These are phyloP conservation scores for Millerago galiae DNA, from an alignment of 805 yeast genomes.

Conservation along the genomic window DNA sequence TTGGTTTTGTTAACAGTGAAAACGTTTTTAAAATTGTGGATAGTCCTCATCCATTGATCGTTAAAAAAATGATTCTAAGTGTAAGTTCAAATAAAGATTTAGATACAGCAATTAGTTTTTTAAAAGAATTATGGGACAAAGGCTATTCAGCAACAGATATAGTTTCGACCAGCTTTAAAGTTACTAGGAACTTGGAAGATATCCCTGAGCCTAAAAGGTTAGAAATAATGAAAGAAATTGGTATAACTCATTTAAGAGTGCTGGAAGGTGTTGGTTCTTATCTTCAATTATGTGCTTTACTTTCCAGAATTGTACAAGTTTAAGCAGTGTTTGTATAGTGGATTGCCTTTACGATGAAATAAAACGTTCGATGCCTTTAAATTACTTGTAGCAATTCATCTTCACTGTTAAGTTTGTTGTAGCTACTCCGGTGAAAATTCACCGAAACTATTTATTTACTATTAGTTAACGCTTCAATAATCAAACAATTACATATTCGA, in stretches of 20 bases:
- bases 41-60: slow-evolving; percentile 88
- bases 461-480: too few species aligned
- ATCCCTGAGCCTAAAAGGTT: slow-evolving; percentile 64
- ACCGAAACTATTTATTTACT: too few species aligned
- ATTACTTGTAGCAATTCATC: too few species aligned
- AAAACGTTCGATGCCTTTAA: too few species aligned
- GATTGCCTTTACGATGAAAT: too few species aligned
- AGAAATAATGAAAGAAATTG: slow-evolving; percentile 79
- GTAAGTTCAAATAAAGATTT: slow-evolving; percentile 39
- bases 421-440: too few species aligned
- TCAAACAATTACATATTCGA: too few species aligned
- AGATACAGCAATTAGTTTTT: slow-evolving; percentile 58
- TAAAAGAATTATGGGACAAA: slow-evolving; percentile 72
- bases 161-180: slow-evolving; percentile 84
- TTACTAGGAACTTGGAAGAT: slow-evolving; percentile 67
- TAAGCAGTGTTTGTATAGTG: too few species aligned
- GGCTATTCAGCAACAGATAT: slow-evolving; percentile 94
- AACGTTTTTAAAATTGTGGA: slow-evolving; percentile 95
- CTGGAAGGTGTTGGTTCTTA: slow-evolving; percentile 89
- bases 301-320: slow-evolving; percentile 42
- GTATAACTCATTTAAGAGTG: slow-evolving; percentile 86
- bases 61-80: slow-evolving; percentile 59
- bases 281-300: slow-evolving; percentile 77
- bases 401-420: too few species aligned
- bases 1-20: slow-evolving; percentile 82